These are phyloP conservation scores for Baorangia bicolor DNA, from an alignment of 768 basidiomycete species.

Conservation along the genomic window DNA sequence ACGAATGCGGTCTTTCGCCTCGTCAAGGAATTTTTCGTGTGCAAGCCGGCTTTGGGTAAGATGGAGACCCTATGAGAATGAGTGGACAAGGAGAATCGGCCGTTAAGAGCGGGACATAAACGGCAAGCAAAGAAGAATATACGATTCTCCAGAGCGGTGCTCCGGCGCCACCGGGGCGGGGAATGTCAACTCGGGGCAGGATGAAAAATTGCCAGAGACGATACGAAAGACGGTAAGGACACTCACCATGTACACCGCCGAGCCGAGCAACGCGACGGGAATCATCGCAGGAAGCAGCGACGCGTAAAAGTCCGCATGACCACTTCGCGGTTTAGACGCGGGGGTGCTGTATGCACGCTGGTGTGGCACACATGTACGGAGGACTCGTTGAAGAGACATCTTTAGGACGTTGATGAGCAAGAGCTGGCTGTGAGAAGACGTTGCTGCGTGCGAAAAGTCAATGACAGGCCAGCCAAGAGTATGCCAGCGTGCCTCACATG, in stretches of 20 bases:
- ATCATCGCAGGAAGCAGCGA: slow-evolving; percentile 74
- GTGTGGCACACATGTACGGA: background rate
- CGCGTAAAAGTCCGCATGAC: slow-evolving; percentile 67
- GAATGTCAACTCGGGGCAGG: background rate
- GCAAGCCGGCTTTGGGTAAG: slow-evolving; percentile 59
- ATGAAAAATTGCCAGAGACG: slow-evolving; percentile 2
- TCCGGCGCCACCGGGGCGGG: slow-evolving; percentile 11
- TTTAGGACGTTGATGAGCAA: too few species aligned
- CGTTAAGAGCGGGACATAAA: slow-evolving; percentile 8
- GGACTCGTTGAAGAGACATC: background rate
- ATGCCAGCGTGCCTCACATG: too few species aligned
- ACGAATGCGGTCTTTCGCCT: slow-evolving; percentile 52
- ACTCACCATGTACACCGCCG: slow-evolving; percentile 72
- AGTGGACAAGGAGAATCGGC: slow-evolving; percentile 5
- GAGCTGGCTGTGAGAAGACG: too few species aligned
- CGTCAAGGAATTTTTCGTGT: slow-evolving; percentile 69
- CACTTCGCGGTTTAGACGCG: slow-evolving; percentile 32
- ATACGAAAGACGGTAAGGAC: background rate
- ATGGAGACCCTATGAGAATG: slow-evolving; percentile 55
- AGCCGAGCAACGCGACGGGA: slow-evolving; percentile 74
- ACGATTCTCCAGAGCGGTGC: background rate
- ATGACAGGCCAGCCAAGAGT: too few species aligned
- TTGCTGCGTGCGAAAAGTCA: too few species aligned
- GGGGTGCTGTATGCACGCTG: slow-evolving; percentile 10
- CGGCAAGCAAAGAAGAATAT: slow-evolving; percentile 1